Evolutionary conservation across 1,284 basidiomycete genomes (phyloP), one percentile per base, ranked within the genome.

Genomic region (Cutaneotrichosporon sp.): DNA sequence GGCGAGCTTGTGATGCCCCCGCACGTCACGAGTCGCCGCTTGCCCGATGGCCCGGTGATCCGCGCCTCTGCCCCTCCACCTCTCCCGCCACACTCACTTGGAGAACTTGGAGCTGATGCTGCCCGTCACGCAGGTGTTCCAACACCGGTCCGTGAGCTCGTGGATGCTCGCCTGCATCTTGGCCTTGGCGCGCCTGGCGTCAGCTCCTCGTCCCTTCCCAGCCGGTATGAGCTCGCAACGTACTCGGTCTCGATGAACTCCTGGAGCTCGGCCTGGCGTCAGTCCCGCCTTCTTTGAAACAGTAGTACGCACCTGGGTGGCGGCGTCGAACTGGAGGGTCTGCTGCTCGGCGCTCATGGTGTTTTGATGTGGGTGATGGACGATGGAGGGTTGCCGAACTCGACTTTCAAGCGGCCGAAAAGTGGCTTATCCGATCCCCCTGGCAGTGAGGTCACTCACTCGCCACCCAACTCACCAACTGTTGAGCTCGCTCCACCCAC

Each of bases 71-170:
- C 29, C 49, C 4, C 16, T 50, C 13, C 6, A 22, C 49, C n/a
- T 20, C 38, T 7, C 13, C 24, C 7, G 13, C 11, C 1, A 2
- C 8, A 66, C 73, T 60, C 55, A 83, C 62, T 89, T 84, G 36
- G 91, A 90, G 81, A 98, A 97, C 58, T 87, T 85, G 34, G 87
- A 88, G n/a, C 88, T 88, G 25, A 92, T 91, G 31, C 87, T 86
- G 45, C 90, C 86, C 6, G 90, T 90, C 67, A 97, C 84, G 78
- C 94, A 97, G 73, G 93, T 95, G 82, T 92, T 91, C 91, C 92
- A 95, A 78, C 75, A 79, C 54, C 69, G 72, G 65, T 77, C 70
- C 58, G 76, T 79, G 58, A 79, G 74, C 73, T 82, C 78, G 67
- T 83, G 82, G 36, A 83, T 80, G 18, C 76, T 78, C 24, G 79